Percentiles rank a stretch among this genome's conserved stretches.
phyloP scores from a whole-genome alignment of 2,329 filamentous ascomycete species.

The Scedosporium boydii region DNA sequence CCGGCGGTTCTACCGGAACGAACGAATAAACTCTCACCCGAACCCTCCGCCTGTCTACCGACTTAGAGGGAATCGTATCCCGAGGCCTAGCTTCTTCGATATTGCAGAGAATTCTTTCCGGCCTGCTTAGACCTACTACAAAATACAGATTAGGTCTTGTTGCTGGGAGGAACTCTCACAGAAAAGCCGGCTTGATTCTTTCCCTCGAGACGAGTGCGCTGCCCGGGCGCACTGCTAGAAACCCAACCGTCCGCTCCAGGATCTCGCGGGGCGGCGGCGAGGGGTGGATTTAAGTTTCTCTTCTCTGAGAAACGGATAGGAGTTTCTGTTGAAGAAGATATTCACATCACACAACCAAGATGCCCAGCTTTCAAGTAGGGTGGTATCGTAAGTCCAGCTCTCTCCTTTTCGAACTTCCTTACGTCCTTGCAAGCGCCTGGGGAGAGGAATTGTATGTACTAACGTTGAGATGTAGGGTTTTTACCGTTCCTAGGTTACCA shows the following conservation, averaged over 20 bases:
- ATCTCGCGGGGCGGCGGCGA: background rate
- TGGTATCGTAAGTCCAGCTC: conserved; percentile 35
- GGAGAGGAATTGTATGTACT: conserved; percentile 10
- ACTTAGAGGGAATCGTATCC: background rate
- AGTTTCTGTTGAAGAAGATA: background rate
- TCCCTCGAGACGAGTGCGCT: background rate
- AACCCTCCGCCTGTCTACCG: background rate
- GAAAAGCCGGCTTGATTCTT: background rate
- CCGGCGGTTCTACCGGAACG: background rate
- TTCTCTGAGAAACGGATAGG: background rate
- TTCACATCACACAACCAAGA: conserved; percentile 6
- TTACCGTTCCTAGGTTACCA: conserved; percentile 64
- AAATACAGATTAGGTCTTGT: too few relatives aligned
- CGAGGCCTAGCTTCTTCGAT: background rate
- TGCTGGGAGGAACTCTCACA: background rate
- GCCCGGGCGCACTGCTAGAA: background rate
- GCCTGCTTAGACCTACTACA: background rate
- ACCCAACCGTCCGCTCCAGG: background rate
- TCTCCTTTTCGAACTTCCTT: background rate
- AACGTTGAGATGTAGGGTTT: conserved; percentile 32
- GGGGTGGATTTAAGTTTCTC: background rate
- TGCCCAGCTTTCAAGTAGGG: conserved; percentile 33
- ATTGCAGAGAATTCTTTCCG: background rate
- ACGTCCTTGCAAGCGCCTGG: conserved; percentile 8
- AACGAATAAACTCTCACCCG: background rate